These are phyloP conservation scores for Dictyostelium purpureum DNA, from an alignment of 78 protist species.

Conservation along the genomic window DNA sequence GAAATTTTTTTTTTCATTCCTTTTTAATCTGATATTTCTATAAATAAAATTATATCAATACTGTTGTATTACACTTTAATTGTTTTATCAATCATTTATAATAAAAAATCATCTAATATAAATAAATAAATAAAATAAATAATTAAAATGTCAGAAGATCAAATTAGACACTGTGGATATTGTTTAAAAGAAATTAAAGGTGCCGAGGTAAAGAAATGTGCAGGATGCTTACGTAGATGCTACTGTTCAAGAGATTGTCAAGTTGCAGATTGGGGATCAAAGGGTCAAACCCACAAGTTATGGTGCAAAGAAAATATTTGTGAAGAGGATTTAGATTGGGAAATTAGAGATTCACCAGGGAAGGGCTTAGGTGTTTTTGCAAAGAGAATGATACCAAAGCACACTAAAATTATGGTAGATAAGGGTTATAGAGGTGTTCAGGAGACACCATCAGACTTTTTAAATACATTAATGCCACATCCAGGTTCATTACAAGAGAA, in stretches of 20 bases:
- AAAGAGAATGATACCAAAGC: conserved; percentile 13
- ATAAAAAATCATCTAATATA: too few species aligned
- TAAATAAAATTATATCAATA: too few species aligned
- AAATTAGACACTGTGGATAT: conserved; percentile 41
- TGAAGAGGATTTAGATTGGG: conserved; percentile 51
- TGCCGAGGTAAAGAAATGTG: conserved; percentile 26
- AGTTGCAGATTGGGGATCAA: conserved; percentile 10
- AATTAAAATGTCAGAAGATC: too few species aligned
- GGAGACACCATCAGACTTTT: conserved; percentile 9
- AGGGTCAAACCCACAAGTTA: conserved; percentile 15
- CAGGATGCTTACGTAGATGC: conserved; percentile 2
- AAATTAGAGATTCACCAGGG: background rate
- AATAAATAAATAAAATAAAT: too few species aligned
- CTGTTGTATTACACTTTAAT: too few species aligned
- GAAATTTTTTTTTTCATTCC: too few species aligned
- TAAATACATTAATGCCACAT: conserved; percentile 25
- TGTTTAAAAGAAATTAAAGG: conserved; percentile 8
- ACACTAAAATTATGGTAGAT: conserved; percentile 43
- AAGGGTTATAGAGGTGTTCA: conserved; percentile 17
- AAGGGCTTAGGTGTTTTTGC: conserved; percentile 47
- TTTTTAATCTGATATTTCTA: too few species aligned
- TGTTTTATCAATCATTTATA: too few species aligned
- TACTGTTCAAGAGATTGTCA: conserved; percentile 48
- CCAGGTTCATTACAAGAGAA: conserved; percentile 16
- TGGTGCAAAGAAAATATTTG: conserved; percentile 39